Evolutionary conservation across 1,284 basidiomycete genomes (phyloP), one percentile per base, ranked within the genome.

Genomic region (Ganoderma sp.): DNA sequence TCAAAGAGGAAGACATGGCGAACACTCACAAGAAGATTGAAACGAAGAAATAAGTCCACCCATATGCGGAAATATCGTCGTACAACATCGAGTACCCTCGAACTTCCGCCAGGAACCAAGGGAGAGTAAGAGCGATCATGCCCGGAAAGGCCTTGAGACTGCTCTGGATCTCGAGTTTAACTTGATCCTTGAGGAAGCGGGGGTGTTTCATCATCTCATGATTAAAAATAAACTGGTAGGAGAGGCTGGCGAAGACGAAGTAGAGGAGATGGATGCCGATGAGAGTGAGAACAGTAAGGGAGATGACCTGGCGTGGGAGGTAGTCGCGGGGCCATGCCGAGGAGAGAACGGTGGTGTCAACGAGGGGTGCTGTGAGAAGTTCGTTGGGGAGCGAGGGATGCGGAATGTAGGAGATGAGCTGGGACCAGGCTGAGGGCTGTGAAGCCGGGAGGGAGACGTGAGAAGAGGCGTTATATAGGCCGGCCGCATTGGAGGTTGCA

Each of bases 181-280:
- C 87, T 80, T 98, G 97, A 76, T 95, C 88, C 77, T 94, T 93
- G 64, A 98, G 85, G 84, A 97, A 99, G 41, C 92, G 88, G 0
- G 97, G 98, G 82, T 99, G 97, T 61, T 88, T 88, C 90, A 96
- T 96, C 90, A 99, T 95, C 32, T 97, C 90, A 75, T 96, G 92
- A 82, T 99, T 97, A 87, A 98, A 99, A 69, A 99, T 88, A 80
- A 87, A 92, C 66, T 82, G 84, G 82, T 96, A 99, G 4, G 95
- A 95, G 14, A 96, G 78, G 39, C 86, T 83, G 34, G 96, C 96
- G 76, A 98, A 93, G 54, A 90, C 67, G 81, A 98, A 97, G 81
- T 99, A 97, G 63, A 97, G 85, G 58, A 89, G 48, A 74, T 91
- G 87, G 65, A 96, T 94, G 71, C 95, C 96, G 69, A 95, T 75